These are phyloP conservation scores for Xenoacremonium recifei DNA, from an alignment of 2,329 filamentous ascomycete species.

Conservation along the genomic window DNA sequence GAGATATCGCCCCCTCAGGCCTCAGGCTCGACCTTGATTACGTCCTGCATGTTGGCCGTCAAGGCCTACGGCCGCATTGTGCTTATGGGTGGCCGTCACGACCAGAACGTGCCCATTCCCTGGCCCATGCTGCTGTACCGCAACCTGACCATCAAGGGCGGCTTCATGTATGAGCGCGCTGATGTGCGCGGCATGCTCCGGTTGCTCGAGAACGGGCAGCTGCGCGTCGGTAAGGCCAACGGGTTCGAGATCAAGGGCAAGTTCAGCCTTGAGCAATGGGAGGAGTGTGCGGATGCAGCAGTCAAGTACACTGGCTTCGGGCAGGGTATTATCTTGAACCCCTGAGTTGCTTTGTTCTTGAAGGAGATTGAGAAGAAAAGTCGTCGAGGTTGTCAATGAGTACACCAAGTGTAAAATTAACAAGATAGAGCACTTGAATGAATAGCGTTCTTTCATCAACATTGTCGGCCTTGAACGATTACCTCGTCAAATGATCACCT, in stretches of 20 bases:
- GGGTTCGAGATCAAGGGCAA: constrained; percentile 11
- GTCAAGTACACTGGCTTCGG: constrained; percentile 14
- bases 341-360: background rate
- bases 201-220: constrained; percentile 10
- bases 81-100: constrained; percentile 29
- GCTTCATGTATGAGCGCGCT: constrained; percentile 38
- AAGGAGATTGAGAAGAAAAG: too few relatives aligned
- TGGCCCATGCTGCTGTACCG: constrained; percentile 23
- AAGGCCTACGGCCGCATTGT: constrained; percentile 23
- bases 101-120: constrained; percentile 20
- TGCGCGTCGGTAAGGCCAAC: constrained; percentile 14
- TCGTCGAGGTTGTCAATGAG: too few relatives aligned
- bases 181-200: constrained; percentile 13
- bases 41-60: constrained; percentile 34
- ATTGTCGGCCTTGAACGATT: too few relatives aligned
- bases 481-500: too few relatives aligned
- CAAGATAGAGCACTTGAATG: too few relatives aligned
- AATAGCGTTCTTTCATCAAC: too few relatives aligned
- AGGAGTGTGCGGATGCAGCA: constrained; percentile 11
- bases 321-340: constrained; percentile 9
- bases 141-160: constrained; percentile 36
- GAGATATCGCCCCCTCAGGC: constrained; percentile 44
- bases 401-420: too few relatives aligned
- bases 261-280: constrained; percentile 15
- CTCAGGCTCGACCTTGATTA: constrained; percentile 36